These are phyloP conservation scores for Botrytis deweyae DNA, from an alignment of 2,329 filamentous ascomycete genomes.

Conservation along the genomic window DNA sequence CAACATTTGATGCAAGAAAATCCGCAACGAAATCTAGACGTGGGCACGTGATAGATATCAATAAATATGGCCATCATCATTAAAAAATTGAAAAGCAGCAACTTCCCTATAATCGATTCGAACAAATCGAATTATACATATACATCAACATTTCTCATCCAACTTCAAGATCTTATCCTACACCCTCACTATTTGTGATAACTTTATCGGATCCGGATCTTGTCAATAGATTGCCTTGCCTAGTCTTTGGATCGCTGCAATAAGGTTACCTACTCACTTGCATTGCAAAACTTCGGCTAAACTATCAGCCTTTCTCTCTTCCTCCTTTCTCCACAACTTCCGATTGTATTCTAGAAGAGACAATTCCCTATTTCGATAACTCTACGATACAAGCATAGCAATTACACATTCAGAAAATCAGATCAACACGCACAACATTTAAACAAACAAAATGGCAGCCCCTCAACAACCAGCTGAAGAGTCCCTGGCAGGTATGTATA, in stretches of 20 bases:
- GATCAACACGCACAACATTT: neutral
- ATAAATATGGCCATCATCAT: neutral
- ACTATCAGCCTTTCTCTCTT: constrained; percentile 22
- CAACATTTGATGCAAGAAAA: neutral
- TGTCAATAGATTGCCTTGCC: neutral
- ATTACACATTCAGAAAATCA: neutral
- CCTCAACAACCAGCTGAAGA: constrained; percentile 32
- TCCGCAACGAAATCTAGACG: neutral
- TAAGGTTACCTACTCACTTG: neutral
- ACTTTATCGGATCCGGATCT: neutral
- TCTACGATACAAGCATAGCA: neutral
- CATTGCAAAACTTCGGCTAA: constrained; percentile 20
- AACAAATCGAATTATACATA: neutral
- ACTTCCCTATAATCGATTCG: neutral
- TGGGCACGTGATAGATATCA: no score
- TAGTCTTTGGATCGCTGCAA: neutral
- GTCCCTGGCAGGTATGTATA: constrained; percentile 16
- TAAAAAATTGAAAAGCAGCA: no score
- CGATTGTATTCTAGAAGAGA: constrained; percentile 16
- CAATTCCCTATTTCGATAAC: constrained; percentile 9
- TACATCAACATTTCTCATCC: neutral
- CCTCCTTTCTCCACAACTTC: constrained; percentile 17
- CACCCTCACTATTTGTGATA: neutral
- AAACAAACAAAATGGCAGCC: neutral
- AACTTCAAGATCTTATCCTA: neutral